Evolutionary conservation across 805 yeast species (phyloP), one percentile per base, ranked within the genome.

Genomic region (Hanseniaspora clermontiae): DNA sequence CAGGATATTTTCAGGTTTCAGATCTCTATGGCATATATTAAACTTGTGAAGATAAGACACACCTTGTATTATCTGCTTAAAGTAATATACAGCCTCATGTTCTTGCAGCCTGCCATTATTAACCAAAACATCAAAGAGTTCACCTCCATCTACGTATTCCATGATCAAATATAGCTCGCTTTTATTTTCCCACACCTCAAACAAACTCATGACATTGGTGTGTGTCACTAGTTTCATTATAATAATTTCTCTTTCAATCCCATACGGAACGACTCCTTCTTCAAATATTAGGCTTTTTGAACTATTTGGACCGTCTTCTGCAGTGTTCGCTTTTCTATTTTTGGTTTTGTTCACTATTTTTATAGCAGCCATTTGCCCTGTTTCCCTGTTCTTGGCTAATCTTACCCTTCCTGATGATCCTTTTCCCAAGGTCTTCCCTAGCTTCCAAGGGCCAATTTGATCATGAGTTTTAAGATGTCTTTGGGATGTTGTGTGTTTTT

Each of bases 131-230:
- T 86, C 93, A 62, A 86, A 86, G 55, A 86, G 70, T 68, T 86
- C 95, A 58, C 95, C 95, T n/a, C 93, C 91, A 68, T 86, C 90
- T 36, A 86, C 91, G 66, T 84, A 86, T 66, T 86, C 95, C 51
- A 86, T 70, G 15, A 86, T 88, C 61, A 86, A 68, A 64, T 83
- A 86, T 57, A 93, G 74, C 59, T 91, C 96, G 65, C 87, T 88
- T 61, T 88, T 83, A 61, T 95, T 91, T 70, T 93, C 98, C 97
- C 97, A 93, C 27, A 93, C 98, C 66, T 93, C 98, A 67, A 89
- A 93, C 42, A 93, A 74, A 29, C 93, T 85, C 79, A 93, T 82
- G 27, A 93, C 93, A 65, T 93, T 91, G 12, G 95, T 88, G 69
- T 93, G 97, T 59, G 93, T 87, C 48, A 93, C 80, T 43, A 93